Percentiles rank a stretch among this genome's conserved stretches.
phyloP scores from a whole-genome alignment of 495 filamentous ascomycete species.

The Aspergillus sparsus region DNA sequence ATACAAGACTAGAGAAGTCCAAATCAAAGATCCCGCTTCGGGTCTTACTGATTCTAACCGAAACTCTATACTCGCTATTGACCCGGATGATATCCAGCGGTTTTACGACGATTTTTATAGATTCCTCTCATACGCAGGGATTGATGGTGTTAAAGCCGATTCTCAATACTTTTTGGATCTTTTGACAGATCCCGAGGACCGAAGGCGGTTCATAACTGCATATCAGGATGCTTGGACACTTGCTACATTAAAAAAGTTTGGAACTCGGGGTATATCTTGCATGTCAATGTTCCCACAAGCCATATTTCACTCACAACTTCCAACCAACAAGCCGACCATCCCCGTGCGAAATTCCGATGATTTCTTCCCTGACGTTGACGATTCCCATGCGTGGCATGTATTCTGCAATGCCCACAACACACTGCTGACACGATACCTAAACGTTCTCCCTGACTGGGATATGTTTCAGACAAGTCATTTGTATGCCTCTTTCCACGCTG shows the following conservation, averaged over 20 bases:
- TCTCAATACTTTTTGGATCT: slow-evolving; percentile 85
- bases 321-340: slow-evolving; percentile 65
- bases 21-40: slow-evolving; percentile 53
- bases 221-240: slow-evolving; percentile 90
- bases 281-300: slow-evolving; percentile 86
- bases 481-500: slow-evolving; percentile 81
- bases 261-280: slow-evolving; percentile 78
- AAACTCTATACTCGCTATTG: slow-evolving; percentile 58
- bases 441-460: slow-evolving; percentile 91
- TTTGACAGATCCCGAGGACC: slow-evolving; percentile 63
- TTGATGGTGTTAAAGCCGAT: slow-evolving; percentile 89
- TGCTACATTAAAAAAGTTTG: slow-evolving; percentile 74
- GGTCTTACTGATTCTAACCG: slow-evolving; percentile 19
- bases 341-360: slow-evolving; percentile 89
- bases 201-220: slow-evolving; percentile 64
- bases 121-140: slow-evolving; percentile 66
- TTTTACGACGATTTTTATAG: slow-evolving; percentile 93
- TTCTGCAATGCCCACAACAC: slow-evolving; percentile 92
- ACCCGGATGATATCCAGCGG: slow-evolving; percentile 64
- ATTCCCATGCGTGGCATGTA: slow-evolving; percentile 89
- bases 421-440: slow-evolving; percentile 73
- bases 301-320: slow-evolving; percentile 80
- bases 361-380: slow-evolving; percentile 79
- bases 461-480: slow-evolving; percentile 93
- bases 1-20: slow-evolving; percentile 75